A percentile compares a stretch with the other conserved stretches of the same genome.
Evolutionary conservation across 2,329 filamentous ascomycete species (phyloP).

Genomic region (Basipetospora sp.): DNA sequence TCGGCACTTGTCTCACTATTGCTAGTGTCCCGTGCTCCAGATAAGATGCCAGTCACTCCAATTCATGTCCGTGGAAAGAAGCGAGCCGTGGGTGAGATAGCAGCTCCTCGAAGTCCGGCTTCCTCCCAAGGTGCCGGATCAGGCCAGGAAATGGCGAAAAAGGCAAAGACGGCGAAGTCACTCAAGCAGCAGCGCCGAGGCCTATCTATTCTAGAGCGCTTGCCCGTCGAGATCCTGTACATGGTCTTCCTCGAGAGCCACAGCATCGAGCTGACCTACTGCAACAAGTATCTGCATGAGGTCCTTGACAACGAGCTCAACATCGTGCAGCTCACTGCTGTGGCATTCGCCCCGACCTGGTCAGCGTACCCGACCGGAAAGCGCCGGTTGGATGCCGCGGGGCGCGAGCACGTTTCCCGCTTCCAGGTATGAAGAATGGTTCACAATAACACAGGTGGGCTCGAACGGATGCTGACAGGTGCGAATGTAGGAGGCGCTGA

Average conservation of each 20-base stretch:
- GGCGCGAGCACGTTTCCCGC: not conserved
- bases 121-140: too few relatives aligned
- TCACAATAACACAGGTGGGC: too few relatives aligned
- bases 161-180: constrained; percentile 13
- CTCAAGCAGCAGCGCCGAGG: not conserved
- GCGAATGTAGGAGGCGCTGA: too few relatives aligned
- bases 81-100: constrained; percentile 2
- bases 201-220: constrained; percentile 15
- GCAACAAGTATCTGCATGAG: constrained; percentile 28
- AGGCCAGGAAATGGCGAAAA: constrained; percentile 9
- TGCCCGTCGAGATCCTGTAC: constrained; percentile 41
- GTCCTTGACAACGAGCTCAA: constrained; percentile 25
- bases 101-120: not conserved
- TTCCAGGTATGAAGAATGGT: too few relatives aligned
- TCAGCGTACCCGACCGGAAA: constrained; percentile 15
- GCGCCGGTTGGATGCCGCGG: not conserved
- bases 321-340: constrained; percentile 15
- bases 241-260: constrained; percentile 34
- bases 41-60: constrained; percentile 32
- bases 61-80: constrained; percentile 34
- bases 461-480: too few relatives aligned
- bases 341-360: constrained; percentile 27
- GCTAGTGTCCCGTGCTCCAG: too few relatives aligned
- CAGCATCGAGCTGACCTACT: constrained; percentile 32
- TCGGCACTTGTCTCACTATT: too few relatives aligned